Evolutionary conservation across 2,329 filamentous ascomycete genomes (phyloP), one percentile per base, ranked within the genome.

Genomic region (Verticillium isaacii): DNA sequence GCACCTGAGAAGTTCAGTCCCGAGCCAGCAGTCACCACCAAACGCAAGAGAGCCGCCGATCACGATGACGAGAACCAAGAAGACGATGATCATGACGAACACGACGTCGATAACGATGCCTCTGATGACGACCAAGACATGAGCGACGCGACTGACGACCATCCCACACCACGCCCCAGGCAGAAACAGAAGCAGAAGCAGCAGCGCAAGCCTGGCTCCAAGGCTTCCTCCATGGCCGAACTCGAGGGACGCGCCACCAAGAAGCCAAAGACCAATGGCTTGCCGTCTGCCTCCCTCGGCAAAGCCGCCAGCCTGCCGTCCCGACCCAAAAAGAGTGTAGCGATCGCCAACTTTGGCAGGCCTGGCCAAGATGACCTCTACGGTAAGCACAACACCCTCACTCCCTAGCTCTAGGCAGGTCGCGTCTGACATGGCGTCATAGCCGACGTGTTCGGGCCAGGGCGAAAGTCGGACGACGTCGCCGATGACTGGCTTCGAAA

Each of bases 371-470:
- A 82, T 25, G 45, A 55, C 15, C 77, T 87, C 8, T 87, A 85
- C 67, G 80, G 85, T 87, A 75, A 65, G 80, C 61, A 39, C n/a
- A 3, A 12, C 2, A 3, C 37, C 8, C 45, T 11, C 19, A 25
- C 45, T 19, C 58, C 45, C 52, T 23, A 23, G 23, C 23, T 58
- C 59, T 57, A 52, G 61, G 60, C 55, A 59, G 23, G 67, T 68
- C 63, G 66, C 71, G 61, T 57, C 41, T 69, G 65, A 73, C 72
- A 70, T 70, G 57, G 54, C 60, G 36, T 57, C 41, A 37, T 64
- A 90, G 87, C 82, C 68, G 85, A 88, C 61, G 81, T 90, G 11
- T 89, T 89, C 67, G 82, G 80, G 50, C 87, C 84, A 17, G 85
- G 85, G 39, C 78, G 85, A 61, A 74, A 78, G 58, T 77, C 82